Evolutionary conservation across 148 eudicot species (phyloP), one percentile per base, ranked within the genome.

Genomic region (Cornus kousa): DNA sequence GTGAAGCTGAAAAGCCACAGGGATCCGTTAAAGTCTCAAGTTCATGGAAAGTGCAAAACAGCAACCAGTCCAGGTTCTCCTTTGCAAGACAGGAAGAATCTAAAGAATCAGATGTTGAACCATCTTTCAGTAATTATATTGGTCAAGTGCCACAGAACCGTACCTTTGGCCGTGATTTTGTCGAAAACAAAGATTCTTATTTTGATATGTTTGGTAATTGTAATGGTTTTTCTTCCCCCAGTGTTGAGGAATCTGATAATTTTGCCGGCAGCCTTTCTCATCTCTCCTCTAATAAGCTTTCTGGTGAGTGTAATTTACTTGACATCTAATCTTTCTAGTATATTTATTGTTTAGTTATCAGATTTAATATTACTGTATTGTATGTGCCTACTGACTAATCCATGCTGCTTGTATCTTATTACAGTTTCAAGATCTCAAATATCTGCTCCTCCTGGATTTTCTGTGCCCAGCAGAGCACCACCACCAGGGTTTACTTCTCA

Each of bases 371-470:
- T 57, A 14, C 64, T 19, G 6, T 20, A 1, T n/a, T 35, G 9
- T 74, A 37, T 32, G 28, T 28, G 39, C 37, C 64, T 73, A 71
- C 67, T 73, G 66, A 62, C 20, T 20, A 20, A 62, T 43, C 24
- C 65, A 43, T 43, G 48, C 48, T 43, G 48, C 48, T 20, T 31
- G 35, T 69, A 43, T 72, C 60, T 71, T 81, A 28, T 20, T 76
- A 65, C 86, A 96, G 99, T 68, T 50, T 76, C 98, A 46, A 89
- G 95, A 84, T 80, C 93, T 77, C 98, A 89, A 67, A 80, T 93
- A 76, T 87, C 97, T 33, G 95, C 99, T 48, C 99, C 99, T 39
- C 99, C 99, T 46, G 99, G 99, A 72, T 97, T 97, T 82, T 78
- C 93, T n/a, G 81, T 74, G 10, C 93, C 95, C 53, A 87, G 80